Conservation (phyloP, 192 early-diverging fungal species). For the Gryganskiella cystojenkinii region DNA sequence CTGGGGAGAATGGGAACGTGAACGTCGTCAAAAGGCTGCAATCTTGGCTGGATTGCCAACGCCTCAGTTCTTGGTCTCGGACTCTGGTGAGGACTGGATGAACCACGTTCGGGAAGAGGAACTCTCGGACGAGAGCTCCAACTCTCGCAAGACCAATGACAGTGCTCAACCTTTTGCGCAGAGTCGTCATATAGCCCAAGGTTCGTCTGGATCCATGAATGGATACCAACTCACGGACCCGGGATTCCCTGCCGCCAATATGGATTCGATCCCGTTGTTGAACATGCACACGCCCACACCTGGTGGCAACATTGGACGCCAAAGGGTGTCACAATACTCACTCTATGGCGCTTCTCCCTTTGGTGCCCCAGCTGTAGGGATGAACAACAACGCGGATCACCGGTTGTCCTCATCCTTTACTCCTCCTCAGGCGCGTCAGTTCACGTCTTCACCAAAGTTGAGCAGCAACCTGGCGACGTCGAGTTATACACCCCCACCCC, state of each 20-base stretch:
- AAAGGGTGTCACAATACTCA: constrained; percentile 36
- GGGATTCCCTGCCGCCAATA: constrained; percentile 6
- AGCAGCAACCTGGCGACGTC: constrained; percentile 39
- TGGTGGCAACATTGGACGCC: constrained; percentile 50
- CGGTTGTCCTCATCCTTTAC: constrained; percentile 29
- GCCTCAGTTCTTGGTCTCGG: constrained; percentile 49
- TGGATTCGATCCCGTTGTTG: constrained; percentile 47
- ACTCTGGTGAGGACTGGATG: constrained; percentile 46
- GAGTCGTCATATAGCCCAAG: constrained; percentile 26
- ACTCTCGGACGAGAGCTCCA: constrained; percentile 44
- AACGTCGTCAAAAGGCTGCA: constrained; percentile 54
- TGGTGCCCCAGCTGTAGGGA: neutral
- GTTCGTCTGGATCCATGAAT: constrained; percentile 25
- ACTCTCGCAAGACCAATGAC: constrained; percentile 35
- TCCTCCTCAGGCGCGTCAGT: constrained; percentile 34
- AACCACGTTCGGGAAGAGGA: constrained; percentile 33
- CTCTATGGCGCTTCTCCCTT: neutral
- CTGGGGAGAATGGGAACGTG: constrained; percentile 71
- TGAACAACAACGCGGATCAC: too few species aligned
- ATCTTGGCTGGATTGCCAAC: constrained; percentile 57
- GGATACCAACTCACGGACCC: constrained; percentile 36
- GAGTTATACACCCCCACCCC: constrained; percentile 46
- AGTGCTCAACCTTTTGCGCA: constrained; percentile 36
- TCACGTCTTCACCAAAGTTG: constrained; percentile 42
- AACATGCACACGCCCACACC: constrained; percentile 47